Evolutionary conservation across 352 stramenopile genomes (phyloP).

Genomic region (Aphanomyces invadans): DNA sequence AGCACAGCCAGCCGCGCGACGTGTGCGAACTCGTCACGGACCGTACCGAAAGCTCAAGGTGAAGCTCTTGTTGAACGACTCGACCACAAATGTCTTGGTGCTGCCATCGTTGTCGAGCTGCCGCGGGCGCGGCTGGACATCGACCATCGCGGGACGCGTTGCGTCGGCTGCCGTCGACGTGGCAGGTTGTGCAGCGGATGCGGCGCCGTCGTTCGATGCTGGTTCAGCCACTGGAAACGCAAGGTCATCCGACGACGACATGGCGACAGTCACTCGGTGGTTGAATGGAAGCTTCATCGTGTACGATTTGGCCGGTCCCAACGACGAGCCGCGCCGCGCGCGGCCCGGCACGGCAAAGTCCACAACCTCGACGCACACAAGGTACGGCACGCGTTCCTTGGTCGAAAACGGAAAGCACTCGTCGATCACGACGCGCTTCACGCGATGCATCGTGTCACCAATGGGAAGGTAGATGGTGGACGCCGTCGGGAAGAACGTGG

Average conservation of each 20-base stretch:
- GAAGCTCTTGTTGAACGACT: conserved; percentile 31
- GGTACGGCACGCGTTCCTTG: conserved; percentile 76
- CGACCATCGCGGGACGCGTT: not conserved
- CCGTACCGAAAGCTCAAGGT: conserved; percentile 38
- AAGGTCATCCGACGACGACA: conserved; percentile 24
- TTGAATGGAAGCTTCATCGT: conserved; percentile 45
- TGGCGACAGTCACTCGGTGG: conserved; percentile 30
- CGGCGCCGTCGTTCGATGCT: not conserved
- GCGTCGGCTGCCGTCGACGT: not conserved
- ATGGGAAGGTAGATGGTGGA: conserved; percentile 75
- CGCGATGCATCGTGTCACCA: conserved; percentile 62
- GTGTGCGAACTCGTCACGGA: not conserved
- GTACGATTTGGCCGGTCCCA: not conserved
- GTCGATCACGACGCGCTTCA: conserved; percentile 60
- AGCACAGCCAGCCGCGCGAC: no score
- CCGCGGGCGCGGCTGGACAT: no score
- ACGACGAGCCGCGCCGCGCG: no score
- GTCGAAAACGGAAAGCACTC: conserved; percentile 81
- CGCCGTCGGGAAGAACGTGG: conserved; percentile 43
- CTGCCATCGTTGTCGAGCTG: not conserved
- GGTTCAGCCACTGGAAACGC: not conserved
- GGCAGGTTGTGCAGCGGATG: not conserved
- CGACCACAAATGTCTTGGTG: conserved; percentile 21
- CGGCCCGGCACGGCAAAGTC: conserved; percentile 44
- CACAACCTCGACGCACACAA: conserved; percentile 73